These are phyloP conservation scores for Actinomortierella ambigua DNA, from an alignment of 371 early-diverging fungal species.

Conservation along the genomic window DNA sequence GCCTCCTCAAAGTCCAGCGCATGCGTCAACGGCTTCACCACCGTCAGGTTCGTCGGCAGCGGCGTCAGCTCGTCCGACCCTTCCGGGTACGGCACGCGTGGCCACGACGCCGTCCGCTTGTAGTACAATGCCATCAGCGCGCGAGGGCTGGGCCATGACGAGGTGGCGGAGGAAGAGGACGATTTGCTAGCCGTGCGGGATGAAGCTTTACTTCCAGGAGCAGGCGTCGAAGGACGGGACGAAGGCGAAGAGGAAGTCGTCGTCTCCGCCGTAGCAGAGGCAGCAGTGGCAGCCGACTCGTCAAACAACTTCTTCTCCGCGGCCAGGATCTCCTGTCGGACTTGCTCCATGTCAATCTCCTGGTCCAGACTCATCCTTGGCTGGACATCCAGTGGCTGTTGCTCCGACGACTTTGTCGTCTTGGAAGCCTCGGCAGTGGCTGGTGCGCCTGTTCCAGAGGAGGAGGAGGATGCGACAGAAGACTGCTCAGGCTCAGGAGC, in stretches of 20 bases:
- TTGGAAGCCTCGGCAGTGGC: constrained; percentile 4
- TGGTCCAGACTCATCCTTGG: constrained; percentile 46
- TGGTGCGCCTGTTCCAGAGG: not conserved
- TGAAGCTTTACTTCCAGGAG: constrained; percentile 11
- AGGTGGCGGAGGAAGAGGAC: constrained; percentile 10
- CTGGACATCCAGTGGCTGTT: constrained; percentile 12
- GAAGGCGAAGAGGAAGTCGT: constrained; percentile 4
- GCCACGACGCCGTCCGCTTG: constrained; percentile 50
- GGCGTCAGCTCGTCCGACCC: constrained; percentile 28
- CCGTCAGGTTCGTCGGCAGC: constrained; percentile 54
- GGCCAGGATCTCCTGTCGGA: constrained; percentile 37
- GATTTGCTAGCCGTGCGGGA: constrained; percentile 23
- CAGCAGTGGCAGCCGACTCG: no score
- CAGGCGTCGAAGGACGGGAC: constrained; percentile 32
- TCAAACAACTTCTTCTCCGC: constrained; percentile 47
- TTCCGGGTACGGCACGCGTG: constrained; percentile 37
- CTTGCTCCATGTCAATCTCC: constrained; percentile 44
- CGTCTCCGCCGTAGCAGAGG: constrained; percentile 12
- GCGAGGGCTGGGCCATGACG: constrained; percentile 6
- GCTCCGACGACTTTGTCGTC: constrained; percentile 8
- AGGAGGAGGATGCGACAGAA: not conserved
- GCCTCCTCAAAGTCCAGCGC: constrained; percentile 57
- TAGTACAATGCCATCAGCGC: constrained; percentile 51
- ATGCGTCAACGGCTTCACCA: constrained; percentile 49
- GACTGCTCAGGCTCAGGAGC: constrained; percentile 13